Percentiles rank a stretch among this genome's conserved stretches.
Conservation (phyloP, 768 basidiomycete genomes). For the Gymnopilus junonius region DNA sequence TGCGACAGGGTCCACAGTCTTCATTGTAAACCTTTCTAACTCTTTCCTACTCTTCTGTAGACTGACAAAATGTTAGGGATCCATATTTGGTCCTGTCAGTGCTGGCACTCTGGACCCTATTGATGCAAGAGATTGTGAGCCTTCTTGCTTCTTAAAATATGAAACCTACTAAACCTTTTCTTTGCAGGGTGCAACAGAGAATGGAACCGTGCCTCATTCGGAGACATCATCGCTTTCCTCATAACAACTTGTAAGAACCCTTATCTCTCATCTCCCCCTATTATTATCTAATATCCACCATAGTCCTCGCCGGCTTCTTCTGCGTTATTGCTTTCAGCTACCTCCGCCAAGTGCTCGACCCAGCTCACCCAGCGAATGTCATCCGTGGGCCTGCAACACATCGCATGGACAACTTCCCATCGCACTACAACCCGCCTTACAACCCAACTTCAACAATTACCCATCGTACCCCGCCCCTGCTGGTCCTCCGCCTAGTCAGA, state of each 20-base stretch:
- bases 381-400: slow-evolving; percentile 48
- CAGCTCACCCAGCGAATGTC: slow-evolving; percentile 57
- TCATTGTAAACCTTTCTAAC: slow-evolving; percentile 36
- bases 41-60: not conserved
- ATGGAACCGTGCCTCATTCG: slow-evolving; percentile 71
- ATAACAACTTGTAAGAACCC: slow-evolving; percentile 55
- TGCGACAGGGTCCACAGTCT: slow-evolving; percentile 36
- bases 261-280: not conserved
- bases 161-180: slow-evolving; percentile 12
- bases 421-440: slow-evolving; percentile 68
- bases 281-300: not conserved
- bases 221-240: slow-evolving; percentile 67
- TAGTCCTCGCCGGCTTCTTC: slow-evolving; percentile 67
- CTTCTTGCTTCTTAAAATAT: not conserved
- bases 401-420: slow-evolving; percentile 42
- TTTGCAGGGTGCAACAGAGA: slow-evolving; percentile 60
- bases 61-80: slow-evolving; percentile 39
- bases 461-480: slow-evolving; percentile 50
- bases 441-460: slow-evolving; percentile 34
- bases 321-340: slow-evolving; percentile 69
- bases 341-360: slow-evolving; percentile 77
- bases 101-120: slow-evolving; percentile 29
- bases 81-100: slow-evolving; percentile 56
- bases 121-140: slow-evolving; percentile 54
- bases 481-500: slow-evolving; percentile 48